These are phyloP conservation scores for Erythrophleum fordii DNA, from an alignment of 306 rosid genomes.

Conservation along the genomic window DNA sequence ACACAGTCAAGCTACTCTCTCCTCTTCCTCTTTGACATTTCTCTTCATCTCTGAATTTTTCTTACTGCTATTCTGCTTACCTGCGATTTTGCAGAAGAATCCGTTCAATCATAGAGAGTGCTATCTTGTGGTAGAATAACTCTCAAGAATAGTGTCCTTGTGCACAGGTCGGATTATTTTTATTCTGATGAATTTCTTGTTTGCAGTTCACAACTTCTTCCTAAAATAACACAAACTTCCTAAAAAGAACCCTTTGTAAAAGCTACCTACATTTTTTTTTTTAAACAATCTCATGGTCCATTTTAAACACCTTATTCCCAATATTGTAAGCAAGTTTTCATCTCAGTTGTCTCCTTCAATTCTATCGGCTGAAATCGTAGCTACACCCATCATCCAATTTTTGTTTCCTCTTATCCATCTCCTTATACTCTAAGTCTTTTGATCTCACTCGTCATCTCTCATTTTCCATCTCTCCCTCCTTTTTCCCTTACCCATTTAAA, in stretches of 20 bases:
- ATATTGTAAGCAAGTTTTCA: slow-evolving; percentile 1
- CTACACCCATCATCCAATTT: slow-evolving; percentile 60
- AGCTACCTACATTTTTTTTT: slow-evolving; percentile 17
- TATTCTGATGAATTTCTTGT: too few relatives aligned
- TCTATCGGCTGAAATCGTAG: slow-evolving; percentile 59
- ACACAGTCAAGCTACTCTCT: too few relatives aligned
- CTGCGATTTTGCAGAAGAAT: too few relatives aligned
- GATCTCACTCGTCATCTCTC: not conserved
- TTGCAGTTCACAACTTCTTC: too few relatives aligned
- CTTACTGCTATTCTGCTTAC: too few relatives aligned
- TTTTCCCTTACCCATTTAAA: not conserved
- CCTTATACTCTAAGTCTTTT: slow-evolving; percentile 1
- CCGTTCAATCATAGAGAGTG: too few relatives aligned
- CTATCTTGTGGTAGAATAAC: too few relatives aligned
- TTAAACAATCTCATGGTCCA: slow-evolving; percentile 40
- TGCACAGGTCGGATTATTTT: too few relatives aligned
- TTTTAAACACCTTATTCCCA: slow-evolving; percentile 16
- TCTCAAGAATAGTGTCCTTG: too few relatives aligned
- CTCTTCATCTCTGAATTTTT: too few relatives aligned
- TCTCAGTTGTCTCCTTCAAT: slow-evolving; percentile 51
- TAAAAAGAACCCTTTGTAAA: slow-evolving; percentile 15
- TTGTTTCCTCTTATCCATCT: slow-evolving; percentile 39
- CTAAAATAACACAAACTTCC: too few relatives aligned
- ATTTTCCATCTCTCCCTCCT: not conserved
- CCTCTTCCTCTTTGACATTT: too few relatives aligned